phyloP scores from a whole-genome alignment of 2,329 filamentous ascomycete species.

The Thielaviopsis ethacetica region DNA sequence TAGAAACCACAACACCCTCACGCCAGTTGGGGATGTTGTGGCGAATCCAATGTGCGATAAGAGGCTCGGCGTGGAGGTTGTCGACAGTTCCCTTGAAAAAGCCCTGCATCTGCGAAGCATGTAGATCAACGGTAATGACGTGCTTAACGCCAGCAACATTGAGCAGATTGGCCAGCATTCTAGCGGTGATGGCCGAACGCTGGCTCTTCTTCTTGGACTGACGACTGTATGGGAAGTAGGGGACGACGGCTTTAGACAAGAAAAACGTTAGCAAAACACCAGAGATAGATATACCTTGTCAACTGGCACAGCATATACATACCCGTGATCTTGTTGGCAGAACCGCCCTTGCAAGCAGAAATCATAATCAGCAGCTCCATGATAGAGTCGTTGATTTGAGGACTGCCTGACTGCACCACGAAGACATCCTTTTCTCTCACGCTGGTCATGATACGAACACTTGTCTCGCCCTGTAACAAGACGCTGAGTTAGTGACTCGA shows the following conservation, averaged over 20 bases:
- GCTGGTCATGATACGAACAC: conserved; percentile 51
- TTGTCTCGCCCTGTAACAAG: conserved; percentile 45
- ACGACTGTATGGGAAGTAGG: conserved; percentile 97
- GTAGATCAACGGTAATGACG: conserved; percentile 91
- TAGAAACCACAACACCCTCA: conserved; percentile 90
- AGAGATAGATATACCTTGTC: too few relatives aligned
- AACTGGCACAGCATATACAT: conserved; percentile 19
- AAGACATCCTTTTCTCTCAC: conserved; percentile 98
- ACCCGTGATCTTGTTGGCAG: conserved; percentile 94
- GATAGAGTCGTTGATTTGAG: conserved; percentile 93
- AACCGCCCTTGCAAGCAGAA: conserved; percentile 93
- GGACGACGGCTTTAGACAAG: conserved; percentile 50
- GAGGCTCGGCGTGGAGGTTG: conserved; percentile 87
- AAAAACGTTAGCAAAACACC: neutral
- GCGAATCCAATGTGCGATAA: conserved; percentile 90
- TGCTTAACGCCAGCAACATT: conserved; percentile 90
- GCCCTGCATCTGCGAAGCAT: conserved; percentile 97
- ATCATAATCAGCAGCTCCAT: conserved; percentile 99
- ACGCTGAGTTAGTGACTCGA: neutral
- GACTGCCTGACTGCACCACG: conserved; percentile 91
- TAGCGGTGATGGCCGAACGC: conserved; percentile 85
- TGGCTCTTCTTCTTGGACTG: conserved; percentile 99
- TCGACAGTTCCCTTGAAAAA: conserved; percentile 98
- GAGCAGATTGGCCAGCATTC: conserved; percentile 92
- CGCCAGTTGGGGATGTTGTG: conserved; percentile 76